phyloP scores from a whole-genome alignment of 2,329 filamentous ascomycete species.

The Phaeoacremonium minimum region DNA sequence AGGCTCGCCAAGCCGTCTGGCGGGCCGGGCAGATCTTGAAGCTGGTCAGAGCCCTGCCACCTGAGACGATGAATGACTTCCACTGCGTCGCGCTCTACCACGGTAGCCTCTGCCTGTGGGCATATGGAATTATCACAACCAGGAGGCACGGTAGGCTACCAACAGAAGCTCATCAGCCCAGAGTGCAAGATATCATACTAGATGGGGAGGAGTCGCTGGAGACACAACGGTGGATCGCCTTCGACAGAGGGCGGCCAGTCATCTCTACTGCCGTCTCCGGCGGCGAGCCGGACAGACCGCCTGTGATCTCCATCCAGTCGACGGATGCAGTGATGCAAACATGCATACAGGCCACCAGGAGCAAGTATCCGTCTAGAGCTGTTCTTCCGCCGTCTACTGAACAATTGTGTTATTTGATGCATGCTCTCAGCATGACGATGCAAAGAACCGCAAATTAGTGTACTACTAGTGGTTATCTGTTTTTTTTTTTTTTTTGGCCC shows the following conservation, averaged over 20 bases:
- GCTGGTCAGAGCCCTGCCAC: background rate
- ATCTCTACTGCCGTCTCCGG: background rate
- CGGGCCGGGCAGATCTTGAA: background rate
- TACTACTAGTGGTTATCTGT: background rate
- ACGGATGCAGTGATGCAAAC: constrained; percentile 6
- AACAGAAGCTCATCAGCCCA: background rate
- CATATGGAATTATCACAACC: background rate
- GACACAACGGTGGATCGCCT: background rate
- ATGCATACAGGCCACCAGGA: background rate
- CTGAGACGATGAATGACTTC: background rate
- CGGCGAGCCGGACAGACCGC: background rate
- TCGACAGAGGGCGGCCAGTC: background rate
- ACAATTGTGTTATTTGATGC: background rate
- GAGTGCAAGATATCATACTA: background rate
- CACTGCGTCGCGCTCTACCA: background rate
- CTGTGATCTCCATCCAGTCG: constrained; percentile 5
- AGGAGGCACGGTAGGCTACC: background rate
- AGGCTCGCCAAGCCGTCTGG: background rate
- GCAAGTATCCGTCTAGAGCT: background rate
- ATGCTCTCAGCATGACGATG: background rate
- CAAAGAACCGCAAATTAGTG: background rate
- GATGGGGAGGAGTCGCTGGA: background rate
- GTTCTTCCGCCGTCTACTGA: background rate
- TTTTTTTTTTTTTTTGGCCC: too few species aligned
- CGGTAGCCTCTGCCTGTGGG: background rate